Evolutionary conservation across 2,329 filamentous ascomycete genomes (phyloP).

Genomic region (Phialemonium atrogriseum): DNA sequence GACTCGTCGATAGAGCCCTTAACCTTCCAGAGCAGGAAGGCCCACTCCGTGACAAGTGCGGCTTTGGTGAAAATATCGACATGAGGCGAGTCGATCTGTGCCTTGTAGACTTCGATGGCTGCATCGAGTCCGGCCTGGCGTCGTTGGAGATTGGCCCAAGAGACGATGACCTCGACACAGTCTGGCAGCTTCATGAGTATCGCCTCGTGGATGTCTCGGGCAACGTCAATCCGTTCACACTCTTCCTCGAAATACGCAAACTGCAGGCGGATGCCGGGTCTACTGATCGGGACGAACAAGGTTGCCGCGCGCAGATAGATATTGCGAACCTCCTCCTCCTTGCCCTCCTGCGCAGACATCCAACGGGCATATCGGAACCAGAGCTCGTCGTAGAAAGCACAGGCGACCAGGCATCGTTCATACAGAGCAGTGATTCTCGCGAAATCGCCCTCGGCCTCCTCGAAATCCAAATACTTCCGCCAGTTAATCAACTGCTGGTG

Average conservation of each 20-base stretch:
- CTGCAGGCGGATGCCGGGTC: slow-evolving; percentile 75
- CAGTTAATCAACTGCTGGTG: slow-evolving; percentile 79
- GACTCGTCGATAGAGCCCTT: slow-evolving; percentile 76
- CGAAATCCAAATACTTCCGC: slow-evolving; percentile 94
- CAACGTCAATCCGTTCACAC: slow-evolving; percentile 64
- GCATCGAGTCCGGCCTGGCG: slow-evolving; percentile 77
- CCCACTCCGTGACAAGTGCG: slow-evolving; percentile 82
- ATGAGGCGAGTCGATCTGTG: slow-evolving; percentile 65
- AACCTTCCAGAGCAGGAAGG: slow-evolving; percentile 76
- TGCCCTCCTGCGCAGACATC: slow-evolving; percentile 75
- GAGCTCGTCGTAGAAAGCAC: slow-evolving; percentile 93
- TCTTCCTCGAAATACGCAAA: slow-evolving; percentile 95
- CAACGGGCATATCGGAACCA: slow-evolving; percentile 96
- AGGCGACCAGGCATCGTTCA: slow-evolving; percentile 86
- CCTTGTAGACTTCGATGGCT: slow-evolving; percentile 75
- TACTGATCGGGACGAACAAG: slow-evolving; percentile 78
- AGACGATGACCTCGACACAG: slow-evolving; percentile 80
- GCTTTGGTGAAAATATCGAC: slow-evolving; percentile 77
- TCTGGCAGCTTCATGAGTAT: slow-evolving; percentile 70
- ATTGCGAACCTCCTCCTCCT: slow-evolving; percentile 83
- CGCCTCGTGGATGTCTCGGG: slow-evolving; percentile 75
- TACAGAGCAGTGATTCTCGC: slow-evolving; percentile 74
- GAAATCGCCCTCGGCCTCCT: slow-evolving; percentile 77
- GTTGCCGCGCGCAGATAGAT: slow-evolving; percentile 85
- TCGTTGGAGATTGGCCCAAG: slow-evolving; percentile 77